Evolutionary conservation across 75 land plant genomes (phyloP).

Genomic region (Cryptomeria japonica): DNA sequence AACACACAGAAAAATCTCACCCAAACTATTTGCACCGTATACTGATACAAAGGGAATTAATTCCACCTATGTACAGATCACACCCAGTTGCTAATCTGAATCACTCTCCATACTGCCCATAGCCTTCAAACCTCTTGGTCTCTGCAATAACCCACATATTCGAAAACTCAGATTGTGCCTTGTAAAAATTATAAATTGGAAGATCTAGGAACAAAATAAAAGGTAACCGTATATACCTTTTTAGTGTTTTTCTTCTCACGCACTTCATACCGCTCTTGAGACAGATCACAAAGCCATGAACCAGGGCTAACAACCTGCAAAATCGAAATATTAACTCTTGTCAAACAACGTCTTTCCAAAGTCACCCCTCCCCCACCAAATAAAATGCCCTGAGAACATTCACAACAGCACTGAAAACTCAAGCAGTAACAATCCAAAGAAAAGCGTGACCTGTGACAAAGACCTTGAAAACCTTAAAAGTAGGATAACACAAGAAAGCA

Average conservation of each 20-base stretch:
- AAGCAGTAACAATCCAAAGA: background rate
- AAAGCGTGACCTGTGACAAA: background rate
- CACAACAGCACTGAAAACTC: background rate
- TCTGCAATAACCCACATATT: slow-evolving; percentile 45
- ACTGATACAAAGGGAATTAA: background rate
- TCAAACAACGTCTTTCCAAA: background rate
- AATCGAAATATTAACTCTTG: background rate
- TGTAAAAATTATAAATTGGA: background rate
- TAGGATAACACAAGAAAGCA: no score
- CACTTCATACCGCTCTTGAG: slow-evolving; percentile 76
- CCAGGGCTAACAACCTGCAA: slow-evolving; percentile 73
- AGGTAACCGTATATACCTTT: slow-evolving; percentile 50
- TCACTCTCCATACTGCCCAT: slow-evolving; percentile 88
- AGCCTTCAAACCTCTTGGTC: slow-evolving; percentile 90
- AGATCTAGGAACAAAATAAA: background rate
- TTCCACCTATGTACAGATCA: background rate
- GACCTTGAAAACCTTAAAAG: background rate
- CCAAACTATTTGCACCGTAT: background rate
- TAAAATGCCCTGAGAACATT: no score
- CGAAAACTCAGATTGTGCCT: background rate
- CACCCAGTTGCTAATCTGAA: slow-evolving; percentile 39
- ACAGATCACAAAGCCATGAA: slow-evolving; percentile 67
- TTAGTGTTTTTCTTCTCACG: slow-evolving; percentile 70
- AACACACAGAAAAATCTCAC: background rate
- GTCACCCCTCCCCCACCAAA: no score